Evolutionary conservation across 257 asterid genomes (phyloP).

Genomic region (Eucommia ulmoides): DNA sequence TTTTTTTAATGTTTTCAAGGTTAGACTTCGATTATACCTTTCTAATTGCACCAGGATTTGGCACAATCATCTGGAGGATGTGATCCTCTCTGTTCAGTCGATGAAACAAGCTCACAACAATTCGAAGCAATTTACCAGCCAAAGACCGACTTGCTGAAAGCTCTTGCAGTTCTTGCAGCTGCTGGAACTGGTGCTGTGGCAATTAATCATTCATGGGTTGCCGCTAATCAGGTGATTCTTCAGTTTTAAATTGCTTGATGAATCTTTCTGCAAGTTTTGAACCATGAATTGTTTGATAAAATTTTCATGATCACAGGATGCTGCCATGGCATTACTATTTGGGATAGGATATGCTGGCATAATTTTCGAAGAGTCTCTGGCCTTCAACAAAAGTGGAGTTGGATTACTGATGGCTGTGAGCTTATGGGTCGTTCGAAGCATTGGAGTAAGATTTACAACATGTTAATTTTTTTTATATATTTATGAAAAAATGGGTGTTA

Average conservation of each 20-base stretch:
- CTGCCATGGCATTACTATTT: conserved; percentile 80
- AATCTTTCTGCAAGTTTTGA: conserved; percentile 5
- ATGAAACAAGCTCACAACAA: conserved; percentile 69
- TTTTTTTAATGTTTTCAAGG: neutral
- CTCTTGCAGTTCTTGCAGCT: conserved; percentile 69
- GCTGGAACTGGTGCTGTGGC: conserved; percentile 85
- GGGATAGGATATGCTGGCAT: conserved; percentile 92
- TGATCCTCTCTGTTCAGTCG: conserved; percentile 92
- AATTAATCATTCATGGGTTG: conserved; percentile 93
- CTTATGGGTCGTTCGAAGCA: conserved; percentile 90
- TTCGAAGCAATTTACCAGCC: conserved; percentile 59
- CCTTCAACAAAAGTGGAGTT: conserved; percentile 95
- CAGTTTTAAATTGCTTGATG: conserved; percentile 6
- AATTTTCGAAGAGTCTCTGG: conserved; percentile 90
- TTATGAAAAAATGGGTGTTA: no score
- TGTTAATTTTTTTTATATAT: no score
- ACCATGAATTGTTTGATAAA: conserved; percentile 12
- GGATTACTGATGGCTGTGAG: conserved; percentile 96
- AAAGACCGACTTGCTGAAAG: conserved; percentile 80
- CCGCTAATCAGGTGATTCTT: conserved; percentile 71
- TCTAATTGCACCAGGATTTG: conserved; percentile 20
- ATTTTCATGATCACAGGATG: conserved; percentile 53
- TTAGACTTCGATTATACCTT: no score
- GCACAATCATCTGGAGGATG: conserved; percentile 52
- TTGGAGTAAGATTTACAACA: conserved; percentile 52